These are phyloP conservation scores for Diaporthe amygdali DNA, from an alignment of 2,329 filamentous ascomycete genomes.

Conservation along the genomic window DNA sequence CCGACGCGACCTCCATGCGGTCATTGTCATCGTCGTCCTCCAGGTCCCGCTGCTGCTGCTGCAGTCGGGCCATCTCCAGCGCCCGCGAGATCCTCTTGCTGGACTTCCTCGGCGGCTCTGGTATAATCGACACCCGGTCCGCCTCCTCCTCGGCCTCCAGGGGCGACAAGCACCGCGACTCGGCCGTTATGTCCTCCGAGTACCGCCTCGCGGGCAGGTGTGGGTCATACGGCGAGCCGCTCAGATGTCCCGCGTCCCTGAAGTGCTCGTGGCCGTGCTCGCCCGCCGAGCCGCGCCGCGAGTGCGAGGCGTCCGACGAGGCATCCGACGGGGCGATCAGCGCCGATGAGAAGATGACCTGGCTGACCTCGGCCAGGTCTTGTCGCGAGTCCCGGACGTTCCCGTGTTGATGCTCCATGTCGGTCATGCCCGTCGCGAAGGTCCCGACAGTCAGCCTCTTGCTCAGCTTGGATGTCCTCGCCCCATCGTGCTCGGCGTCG, in stretches of 20 bases:
- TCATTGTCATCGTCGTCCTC: constrained; percentile 5
- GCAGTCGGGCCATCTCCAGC: not conserved
- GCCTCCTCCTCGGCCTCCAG: constrained; percentile 18
- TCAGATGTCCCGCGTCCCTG: not conserved
- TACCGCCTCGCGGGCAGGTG: not conserved
- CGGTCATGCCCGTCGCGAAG: not conserved
- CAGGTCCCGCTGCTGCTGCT: not conserved
- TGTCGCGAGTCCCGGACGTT: not conserved
- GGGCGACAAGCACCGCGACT: constrained; percentile 17
- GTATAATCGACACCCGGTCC: constrained; percentile 14
- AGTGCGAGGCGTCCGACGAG: constrained; percentile 13
- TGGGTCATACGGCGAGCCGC: not conserved
- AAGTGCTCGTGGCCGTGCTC: constrained; percentile 1
- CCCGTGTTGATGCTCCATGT: not conserved
- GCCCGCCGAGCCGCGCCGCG: constrained; percentile 13
- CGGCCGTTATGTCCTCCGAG: constrained; percentile 23
- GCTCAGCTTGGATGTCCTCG: not conserved
- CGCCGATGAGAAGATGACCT: constrained; percentile 12
- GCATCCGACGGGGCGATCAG: constrained; percentile 23
- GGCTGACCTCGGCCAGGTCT: constrained; percentile 7
- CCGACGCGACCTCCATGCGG: constrained; percentile 20
- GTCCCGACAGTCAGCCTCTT: constrained; percentile 22
- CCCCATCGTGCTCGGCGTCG: not conserved
- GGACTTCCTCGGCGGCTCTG: constrained; percentile 13
- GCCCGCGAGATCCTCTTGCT: constrained; percentile 18